Base-by-base conservation (phyloP, 148 eudicot genomes). In the Linanthus parryae region DNA sequence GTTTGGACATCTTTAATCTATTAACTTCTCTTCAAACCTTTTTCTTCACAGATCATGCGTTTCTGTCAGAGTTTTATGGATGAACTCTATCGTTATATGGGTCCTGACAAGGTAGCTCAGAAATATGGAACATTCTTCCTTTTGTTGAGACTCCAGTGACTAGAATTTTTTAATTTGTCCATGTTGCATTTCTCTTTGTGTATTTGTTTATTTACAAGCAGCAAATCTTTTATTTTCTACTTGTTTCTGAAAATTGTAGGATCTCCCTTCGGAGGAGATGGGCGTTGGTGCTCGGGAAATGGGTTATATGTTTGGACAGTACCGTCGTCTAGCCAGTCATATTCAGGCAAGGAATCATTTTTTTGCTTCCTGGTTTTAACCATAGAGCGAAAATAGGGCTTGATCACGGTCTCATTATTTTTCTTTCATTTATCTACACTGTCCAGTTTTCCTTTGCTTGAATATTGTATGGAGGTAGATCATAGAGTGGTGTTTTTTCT, bases 1-100 rank as follows among this genome's bases (percentile, higher is more conserved):
- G 3, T 14, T 30, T 44, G 60, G 30, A 47, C 10, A 14, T 23
- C 56, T 22, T 52, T 16, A 31, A n/a, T n/a, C n/a, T n/a, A n/a
- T n/a, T n/a, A n/a, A n/a, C n/a, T n/a, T n/a, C 7, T 13, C 5
- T 7, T 36, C 22, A 46, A 19, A 54, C 48, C 53, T 54, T 19
- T 50, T n/a, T n/a, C 23, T 50, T 50, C 49, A 58, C 73, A 92
- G 99, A 63, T 87, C 52, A 92, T 92, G 99, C 84, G 82, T 48
- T 92, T 92, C 61, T 87, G 99, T 71, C 99, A 92, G 71, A 92
- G 99, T 73, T 92, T 81, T 71, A 92, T 92, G 77, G 79, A 79
- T 61, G 99, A 84, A 62, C 55, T 92, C 48, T 82, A 84, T 62
- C 88, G 96, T 19, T 87, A 83, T 73, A 56, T 87, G 54, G 96